Evolutionary conservation across 2,329 filamentous ascomycete genomes (phyloP).

Genomic region (Hypoxylon sp.): DNA sequence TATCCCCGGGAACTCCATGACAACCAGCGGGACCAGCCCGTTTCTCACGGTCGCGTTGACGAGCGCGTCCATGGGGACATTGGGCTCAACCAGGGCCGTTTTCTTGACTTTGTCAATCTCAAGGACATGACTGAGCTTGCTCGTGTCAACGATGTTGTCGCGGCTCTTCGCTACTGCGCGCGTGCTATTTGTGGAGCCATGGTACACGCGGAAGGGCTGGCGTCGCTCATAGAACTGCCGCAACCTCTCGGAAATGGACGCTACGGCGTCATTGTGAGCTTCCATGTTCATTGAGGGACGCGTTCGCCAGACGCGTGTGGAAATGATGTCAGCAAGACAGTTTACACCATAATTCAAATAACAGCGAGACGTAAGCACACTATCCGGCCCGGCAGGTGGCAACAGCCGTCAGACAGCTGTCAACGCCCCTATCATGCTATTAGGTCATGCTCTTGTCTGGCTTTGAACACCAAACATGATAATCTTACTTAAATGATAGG

Average conservation of each 20-base stretch:
- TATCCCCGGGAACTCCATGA: conserved; percentile 81
- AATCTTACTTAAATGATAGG: not conserved
- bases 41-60: conserved; percentile 70
- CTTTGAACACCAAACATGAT: not conserved
- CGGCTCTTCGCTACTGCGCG: conserved; percentile 66
- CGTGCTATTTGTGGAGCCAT: conserved; percentile 84
- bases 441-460: not conserved
- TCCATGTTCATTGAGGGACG: conserved; percentile 55
- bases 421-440: not conserved
- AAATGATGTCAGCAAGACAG: not conserved
- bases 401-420: not conserved
- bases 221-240: conserved; percentile 60
- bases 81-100: conserved; percentile 77
- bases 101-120: conserved; percentile 66
- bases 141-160: conserved; percentile 76
- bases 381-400: not conserved
- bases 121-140: conserved; percentile 73
- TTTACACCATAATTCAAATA: not conserved
- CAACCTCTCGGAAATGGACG: conserved; percentile 60
- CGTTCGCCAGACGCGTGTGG: conserved; percentile 3
- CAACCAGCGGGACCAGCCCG: conserved; percentile 73
- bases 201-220: conserved; percentile 79
- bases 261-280: conserved; percentile 62
- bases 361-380: not conserved
- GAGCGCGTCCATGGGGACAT: conserved; percentile 77